Evolutionary conservation across 805 yeast genomes (phyloP), one percentile per base, ranked within the genome.

Genomic region (Yamadazyma laniorum): DNA sequence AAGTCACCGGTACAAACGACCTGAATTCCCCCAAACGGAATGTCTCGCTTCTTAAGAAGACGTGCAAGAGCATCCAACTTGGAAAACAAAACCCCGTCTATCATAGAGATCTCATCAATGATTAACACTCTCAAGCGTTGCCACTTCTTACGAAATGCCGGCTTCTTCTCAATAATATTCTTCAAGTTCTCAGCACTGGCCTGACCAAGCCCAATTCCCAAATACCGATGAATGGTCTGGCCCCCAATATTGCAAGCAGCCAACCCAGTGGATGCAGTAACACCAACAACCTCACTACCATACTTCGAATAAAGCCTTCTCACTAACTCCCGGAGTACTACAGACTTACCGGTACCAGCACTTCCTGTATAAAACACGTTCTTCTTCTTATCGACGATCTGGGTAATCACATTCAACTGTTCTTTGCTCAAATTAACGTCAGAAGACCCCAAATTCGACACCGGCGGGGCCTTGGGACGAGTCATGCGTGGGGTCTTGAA

Each of bases 241-340:
- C 99, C 99, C 2, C 95, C 95, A 50, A 93, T 85, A 51, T 89
- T 88, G 29, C 88, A 83, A 0, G 97, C 99, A 0, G 99, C 99
- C 44, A 93, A 66, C 1, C 99, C 99, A 0, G 99, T 93, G 0
- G 96, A 85, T 0, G 99, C 99, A 0, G 98, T 88, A 3, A 93
- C 79, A 0, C 95, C 96, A 3, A 93, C 86, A 1, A 58, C 53
- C 3, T 69, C 65, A 9, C 48, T 39, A 1, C 72, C 67, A 55
- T 77, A 70, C 30, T 71, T 63, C 1, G 50, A 43, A 14, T 61
- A 59, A 34, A 88, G 61, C 18, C 71, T 68, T 14, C 63, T 54
- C 15, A 93, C 88, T 18, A 93, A 65, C 27, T 80, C 78, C 35
- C 79, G 61, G 18, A 85, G 58, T 5, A 85, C 72, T 15, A 79